phyloP scores from a whole-genome alignment of 2,329 filamentous ascomycete species.

The Aspergillus ruber region DNA sequence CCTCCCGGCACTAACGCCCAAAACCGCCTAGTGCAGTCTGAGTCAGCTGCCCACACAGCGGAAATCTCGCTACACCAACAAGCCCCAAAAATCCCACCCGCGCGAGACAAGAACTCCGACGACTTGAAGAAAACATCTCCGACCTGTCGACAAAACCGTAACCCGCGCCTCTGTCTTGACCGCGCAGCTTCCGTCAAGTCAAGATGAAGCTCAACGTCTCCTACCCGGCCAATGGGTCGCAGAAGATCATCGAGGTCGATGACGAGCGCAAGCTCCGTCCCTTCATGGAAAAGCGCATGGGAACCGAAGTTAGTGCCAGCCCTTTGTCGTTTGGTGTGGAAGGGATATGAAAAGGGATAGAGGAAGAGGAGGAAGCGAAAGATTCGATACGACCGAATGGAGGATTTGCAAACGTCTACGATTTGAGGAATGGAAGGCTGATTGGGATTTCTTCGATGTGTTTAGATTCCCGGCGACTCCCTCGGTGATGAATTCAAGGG shows the following conservation, averaged over 20 bases:
- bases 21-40: constrained; percentile 22
- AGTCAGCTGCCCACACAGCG: constrained; percentile 34
- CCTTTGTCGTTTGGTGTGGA: constrained; percentile 3
- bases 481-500: constrained; percentile 99
- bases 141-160: constrained; percentile 32
- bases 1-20: constrained; percentile 11
- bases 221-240: constrained; percentile 98
- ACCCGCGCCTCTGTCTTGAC: constrained; percentile 42
- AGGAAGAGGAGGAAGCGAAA: constrained; percentile 6
- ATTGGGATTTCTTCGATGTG: constrained; percentile 22
- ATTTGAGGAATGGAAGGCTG: constrained; percentile 18
- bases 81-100: constrained; percentile 34
- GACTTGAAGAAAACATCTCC: constrained; percentile 24
- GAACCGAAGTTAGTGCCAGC: constrained; percentile 44
- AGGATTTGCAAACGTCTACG: neutral
- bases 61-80: constrained; percentile 35
- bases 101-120: constrained; percentile 26
- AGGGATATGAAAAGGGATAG: constrained; percentile 4
- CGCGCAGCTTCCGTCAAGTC: constrained; percentile 39
- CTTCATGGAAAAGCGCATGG: constrained; percentile 96
- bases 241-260: constrained; percentile 98
- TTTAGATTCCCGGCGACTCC: constrained; percentile 80
- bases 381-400: constrained; percentile 5
- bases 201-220: constrained; percentile 74
- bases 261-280: constrained; percentile 98